Conservation (phyloP, 2,329 filamentous ascomycete species). For the Thermoascus crustaceus region DNA sequence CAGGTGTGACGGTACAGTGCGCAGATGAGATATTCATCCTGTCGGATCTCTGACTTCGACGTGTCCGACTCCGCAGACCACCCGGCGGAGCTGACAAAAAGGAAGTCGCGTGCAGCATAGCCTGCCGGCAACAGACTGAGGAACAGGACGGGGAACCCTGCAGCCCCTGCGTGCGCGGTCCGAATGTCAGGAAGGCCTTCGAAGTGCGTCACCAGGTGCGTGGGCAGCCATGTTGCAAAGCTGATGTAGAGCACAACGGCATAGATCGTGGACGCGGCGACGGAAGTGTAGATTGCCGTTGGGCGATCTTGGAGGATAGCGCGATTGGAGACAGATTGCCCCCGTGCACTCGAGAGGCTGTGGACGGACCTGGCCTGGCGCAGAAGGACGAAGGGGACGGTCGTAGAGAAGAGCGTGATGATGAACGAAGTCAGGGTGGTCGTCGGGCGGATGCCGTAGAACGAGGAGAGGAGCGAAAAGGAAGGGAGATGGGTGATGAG, state of each 20-base stretch:
- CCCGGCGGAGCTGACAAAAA: slow-evolving; percentile 56
- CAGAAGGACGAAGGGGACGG: slow-evolving; percentile 66
- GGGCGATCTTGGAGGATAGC: slow-evolving; percentile 56
- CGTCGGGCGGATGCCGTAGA: slow-evolving; percentile 61
- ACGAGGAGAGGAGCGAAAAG: slow-evolving; percentile 66
- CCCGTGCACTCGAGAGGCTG: slow-evolving; percentile 41
- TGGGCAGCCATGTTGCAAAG: slow-evolving; percentile 62
- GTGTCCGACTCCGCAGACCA: slow-evolving; percentile 36
- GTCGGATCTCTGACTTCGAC: slow-evolving; percentile 46
- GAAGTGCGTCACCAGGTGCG: slow-evolving; percentile 67
- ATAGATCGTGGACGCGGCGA: slow-evolving; percentile 67
- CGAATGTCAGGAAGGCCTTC: slow-evolving; percentile 60
- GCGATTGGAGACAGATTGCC: slow-evolving; percentile 47
- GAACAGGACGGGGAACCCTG: slow-evolving; percentile 37
- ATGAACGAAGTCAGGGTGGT: slow-evolving; percentile 55
- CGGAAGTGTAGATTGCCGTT: slow-evolving; percentile 56
- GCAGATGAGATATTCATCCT: slow-evolving; percentile 62
- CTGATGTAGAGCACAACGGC: slow-evolving; percentile 62
- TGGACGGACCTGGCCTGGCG: slow-evolving; percentile 60
- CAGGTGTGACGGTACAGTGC: slow-evolving; percentile 53
- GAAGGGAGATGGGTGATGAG: slow-evolving; percentile 67
- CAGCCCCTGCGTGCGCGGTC: slow-evolving; percentile 56
- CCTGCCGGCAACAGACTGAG: slow-evolving; percentile 59
- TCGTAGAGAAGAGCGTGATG: slow-evolving; percentile 62
- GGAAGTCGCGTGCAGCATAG: slow-evolving; percentile 62